Percentiles rank a stretch among this genome's conserved stretches.
Evolutionary conservation across 2,329 filamentous ascomycete genomes (phyloP).

Genomic region (Arachnopeziza araneosa): DNA sequence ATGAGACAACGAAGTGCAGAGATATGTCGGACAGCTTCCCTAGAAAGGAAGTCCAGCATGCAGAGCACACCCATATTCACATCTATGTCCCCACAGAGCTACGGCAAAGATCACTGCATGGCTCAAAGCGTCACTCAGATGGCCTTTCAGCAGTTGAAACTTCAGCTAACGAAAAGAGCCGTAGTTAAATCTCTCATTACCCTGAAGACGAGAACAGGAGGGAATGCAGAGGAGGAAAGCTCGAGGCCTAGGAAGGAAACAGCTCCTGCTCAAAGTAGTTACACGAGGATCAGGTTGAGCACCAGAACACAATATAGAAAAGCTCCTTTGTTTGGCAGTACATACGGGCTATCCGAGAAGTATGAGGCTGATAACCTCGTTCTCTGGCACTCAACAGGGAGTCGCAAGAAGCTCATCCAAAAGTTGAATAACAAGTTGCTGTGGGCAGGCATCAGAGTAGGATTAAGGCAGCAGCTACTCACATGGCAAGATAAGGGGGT

Average conservation of each 20-base stretch:
- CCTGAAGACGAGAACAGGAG: not conserved
- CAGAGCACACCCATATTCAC: conserved; percentile 30
- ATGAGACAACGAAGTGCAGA: conserved; percentile 14
- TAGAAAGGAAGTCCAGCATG: conserved; percentile 11
- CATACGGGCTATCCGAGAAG: not conserved
- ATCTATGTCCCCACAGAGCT: conserved; percentile 25
- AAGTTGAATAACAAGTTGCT: not conserved
- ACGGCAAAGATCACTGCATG: conserved; percentile 5
- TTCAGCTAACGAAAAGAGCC: conserved; percentile 9
- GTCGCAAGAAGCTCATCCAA: not conserved
- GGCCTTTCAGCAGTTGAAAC: conserved; percentile 48
- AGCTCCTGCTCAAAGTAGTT: too few relatives aligned
- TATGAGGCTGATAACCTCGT: not conserved
- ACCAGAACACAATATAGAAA: not conserved
- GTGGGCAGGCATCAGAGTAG: conserved; percentile 6
- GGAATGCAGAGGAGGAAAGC: too few relatives aligned
- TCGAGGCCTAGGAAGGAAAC: too few relatives aligned
- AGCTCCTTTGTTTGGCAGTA: not conserved
- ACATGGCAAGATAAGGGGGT: conserved; percentile 26
- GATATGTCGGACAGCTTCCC: conserved; percentile 19
- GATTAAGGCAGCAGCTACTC: conserved; percentile 20
- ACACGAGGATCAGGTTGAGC: too few relatives aligned
- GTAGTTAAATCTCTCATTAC: conserved; percentile 34
- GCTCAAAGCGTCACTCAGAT: conserved; percentile 67
- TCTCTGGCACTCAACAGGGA: not conserved